Conservation (phyloP, 768 basidiomycete species). For the Gloeostereum incarnatum region DNA sequence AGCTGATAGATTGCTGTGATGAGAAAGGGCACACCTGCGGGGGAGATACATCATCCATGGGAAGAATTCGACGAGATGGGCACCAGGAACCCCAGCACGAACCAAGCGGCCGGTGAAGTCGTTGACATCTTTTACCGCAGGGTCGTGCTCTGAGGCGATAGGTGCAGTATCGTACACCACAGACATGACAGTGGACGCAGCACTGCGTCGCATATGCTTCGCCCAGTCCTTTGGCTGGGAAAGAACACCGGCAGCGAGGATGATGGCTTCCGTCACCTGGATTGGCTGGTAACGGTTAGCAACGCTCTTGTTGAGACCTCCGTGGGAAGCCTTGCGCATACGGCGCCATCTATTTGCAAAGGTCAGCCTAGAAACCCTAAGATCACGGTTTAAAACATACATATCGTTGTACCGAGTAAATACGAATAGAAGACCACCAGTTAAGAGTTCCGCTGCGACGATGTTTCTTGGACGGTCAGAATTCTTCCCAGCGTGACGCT, state of each 20-base stretch:
- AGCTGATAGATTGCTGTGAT: background rate
- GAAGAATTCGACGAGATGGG: slow-evolving; percentile 20
- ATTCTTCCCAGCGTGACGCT: slow-evolving; percentile 14
- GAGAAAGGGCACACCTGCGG: background rate
- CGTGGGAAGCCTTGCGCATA: slow-evolving; percentile 17
- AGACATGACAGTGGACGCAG: background rate
- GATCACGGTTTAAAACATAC: slow-evolving; percentile 10
- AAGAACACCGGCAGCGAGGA: slow-evolving; percentile 13
- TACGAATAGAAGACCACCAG: slow-evolving; percentile 13
- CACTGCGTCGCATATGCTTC: slow-evolving; percentile 12
- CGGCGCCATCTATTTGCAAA: slow-evolving; percentile 15
- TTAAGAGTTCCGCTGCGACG: slow-evolving; percentile 16
- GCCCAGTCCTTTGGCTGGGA: slow-evolving; percentile 16
- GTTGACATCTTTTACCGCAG: slow-evolving; percentile 1
- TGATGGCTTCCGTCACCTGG: slow-evolving; percentile 14
- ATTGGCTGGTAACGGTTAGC: slow-evolving; percentile 9
- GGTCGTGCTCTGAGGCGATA: slow-evolving; percentile 2
- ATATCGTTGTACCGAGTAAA: slow-evolving; percentile 12
- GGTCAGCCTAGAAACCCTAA: background rate
- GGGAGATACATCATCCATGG: slow-evolving; percentile 18
- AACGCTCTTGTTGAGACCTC: slow-evolving; percentile 13
- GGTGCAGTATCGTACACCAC: slow-evolving; percentile 5
- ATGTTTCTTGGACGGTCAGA: slow-evolving; percentile 11
- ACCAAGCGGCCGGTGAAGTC: slow-evolving; percentile 14
- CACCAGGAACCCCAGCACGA: slow-evolving; percentile 19